phyloP scores from a whole-genome alignment of 805 yeast species.

The Suhomyces faveliae region DNA sequence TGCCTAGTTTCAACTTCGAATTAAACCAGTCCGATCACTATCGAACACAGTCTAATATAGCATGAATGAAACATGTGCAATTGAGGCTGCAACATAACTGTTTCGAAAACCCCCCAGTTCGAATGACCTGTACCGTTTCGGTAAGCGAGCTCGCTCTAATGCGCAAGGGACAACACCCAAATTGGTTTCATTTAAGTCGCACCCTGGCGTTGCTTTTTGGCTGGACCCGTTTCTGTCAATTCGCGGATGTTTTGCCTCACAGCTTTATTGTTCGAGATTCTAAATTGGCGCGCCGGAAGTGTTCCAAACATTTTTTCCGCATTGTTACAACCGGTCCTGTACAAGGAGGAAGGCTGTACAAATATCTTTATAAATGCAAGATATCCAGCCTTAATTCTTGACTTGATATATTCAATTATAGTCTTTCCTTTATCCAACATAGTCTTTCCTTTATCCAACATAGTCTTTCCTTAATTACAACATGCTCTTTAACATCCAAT shows the following conservation, averaged over 20 bases:
- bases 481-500: background rate
- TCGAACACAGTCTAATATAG: no score
- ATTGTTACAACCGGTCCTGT: background rate
- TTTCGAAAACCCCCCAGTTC: background rate
- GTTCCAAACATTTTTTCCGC: slow-evolving; percentile 3
- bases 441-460: no score
- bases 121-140: background rate
- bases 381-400: no score
- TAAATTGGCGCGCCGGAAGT: slow-evolving; percentile 1
- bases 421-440: no score
- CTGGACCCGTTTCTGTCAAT: background rate
- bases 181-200: background rate
- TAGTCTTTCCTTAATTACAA: background rate
- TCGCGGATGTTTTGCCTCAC: slow-evolving; percentile 1
- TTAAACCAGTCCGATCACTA: background rate
- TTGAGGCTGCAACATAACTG: background rate
- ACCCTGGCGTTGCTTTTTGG: background rate
- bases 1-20: background rate
- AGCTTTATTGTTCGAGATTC: background rate
- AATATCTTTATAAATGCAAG: background rate
- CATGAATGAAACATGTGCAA: background rate
- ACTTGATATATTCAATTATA: no score
- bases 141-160: background rate
- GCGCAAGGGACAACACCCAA: background rate
- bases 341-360: slow-evolving; percentile 2